Conservation (phyloP, 2,329 filamentous ascomycete genomes). For the Xylaria hypoxylon region DNA sequence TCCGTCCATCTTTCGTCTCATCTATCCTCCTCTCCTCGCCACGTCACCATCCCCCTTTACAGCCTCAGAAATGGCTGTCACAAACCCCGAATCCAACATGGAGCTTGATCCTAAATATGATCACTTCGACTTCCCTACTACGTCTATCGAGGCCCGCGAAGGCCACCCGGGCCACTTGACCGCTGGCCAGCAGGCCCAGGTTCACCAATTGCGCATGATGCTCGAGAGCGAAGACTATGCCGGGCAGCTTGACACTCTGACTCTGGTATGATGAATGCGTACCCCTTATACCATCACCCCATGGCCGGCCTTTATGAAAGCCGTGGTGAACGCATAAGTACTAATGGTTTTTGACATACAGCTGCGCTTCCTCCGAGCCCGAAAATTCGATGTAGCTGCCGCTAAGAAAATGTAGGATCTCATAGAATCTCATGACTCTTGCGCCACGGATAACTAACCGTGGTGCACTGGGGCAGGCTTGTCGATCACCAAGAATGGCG, state of each 20-base stretch:
- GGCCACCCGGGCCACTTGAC: slow-evolving; percentile 93
- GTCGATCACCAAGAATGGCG: slow-evolving; percentile 94
- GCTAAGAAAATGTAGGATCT: slow-evolving; percentile 83
- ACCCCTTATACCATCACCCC: too few relatives aligned
- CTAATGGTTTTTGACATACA: slow-evolving; percentile 51
- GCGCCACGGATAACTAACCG: slow-evolving; percentile 8
- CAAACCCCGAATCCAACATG: slow-evolving; percentile 54
- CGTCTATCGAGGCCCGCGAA: slow-evolving; percentile 73
- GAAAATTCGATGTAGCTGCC: slow-evolving; percentile 90
- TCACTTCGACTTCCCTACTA: slow-evolving; percentile 91
- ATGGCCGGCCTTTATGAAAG: background rate
- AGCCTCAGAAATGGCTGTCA: slow-evolving; percentile 44
- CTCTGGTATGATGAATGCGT: slow-evolving; percentile 69
- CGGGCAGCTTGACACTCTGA: slow-evolving; percentile 90
- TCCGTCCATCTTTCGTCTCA: background rate
- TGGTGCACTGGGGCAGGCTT: slow-evolving; percentile 71
- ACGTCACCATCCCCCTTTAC: slow-evolving; percentile 10
- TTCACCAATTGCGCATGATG: slow-evolving; percentile 84
- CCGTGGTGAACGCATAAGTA: background rate
- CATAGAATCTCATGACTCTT: background rate
- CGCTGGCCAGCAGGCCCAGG: slow-evolving; percentile 86
- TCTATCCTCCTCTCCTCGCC: slow-evolving; percentile 6
- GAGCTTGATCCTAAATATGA: slow-evolving; percentile 91
- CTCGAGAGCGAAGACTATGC: slow-evolving; percentile 87
- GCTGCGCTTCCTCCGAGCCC: slow-evolving; percentile 90